Conservation (phyloP, 179 eudicot genomes). For the Vitellaria paradoxa region DNA sequence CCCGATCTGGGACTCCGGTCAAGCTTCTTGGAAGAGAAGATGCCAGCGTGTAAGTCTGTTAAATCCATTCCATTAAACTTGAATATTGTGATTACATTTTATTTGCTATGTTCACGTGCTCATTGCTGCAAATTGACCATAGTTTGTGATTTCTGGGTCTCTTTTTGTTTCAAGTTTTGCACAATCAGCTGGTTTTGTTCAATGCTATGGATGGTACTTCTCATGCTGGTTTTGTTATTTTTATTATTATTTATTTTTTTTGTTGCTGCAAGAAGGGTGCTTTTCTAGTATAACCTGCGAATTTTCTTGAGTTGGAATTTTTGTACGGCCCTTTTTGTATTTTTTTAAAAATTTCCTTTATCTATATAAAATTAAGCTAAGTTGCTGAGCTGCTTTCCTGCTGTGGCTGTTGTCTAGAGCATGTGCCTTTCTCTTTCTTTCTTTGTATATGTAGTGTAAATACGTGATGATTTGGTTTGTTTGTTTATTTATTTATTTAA, state of each 20-base stretch:
- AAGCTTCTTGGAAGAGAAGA: slow-evolving; percentile 97
- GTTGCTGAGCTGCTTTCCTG: not conserved
- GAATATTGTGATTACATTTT: not conserved
- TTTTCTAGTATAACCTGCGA: not conserved
- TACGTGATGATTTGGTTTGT: too few relatives aligned
- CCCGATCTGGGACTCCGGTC: slow-evolving; percentile 96
- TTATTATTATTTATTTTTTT: not conserved
- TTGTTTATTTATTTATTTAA: too few relatives aligned
- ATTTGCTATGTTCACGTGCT: not conserved
- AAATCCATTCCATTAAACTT: not conserved
- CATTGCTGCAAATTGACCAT: not conserved
- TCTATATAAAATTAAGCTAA: not conserved
- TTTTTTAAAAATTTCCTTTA: not conserved
- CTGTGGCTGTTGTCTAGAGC: not conserved
- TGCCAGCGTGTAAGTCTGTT: slow-evolving; percentile 80
- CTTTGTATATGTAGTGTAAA: not conserved
- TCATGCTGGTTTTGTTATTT: not conserved
- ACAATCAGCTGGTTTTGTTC: not conserved
- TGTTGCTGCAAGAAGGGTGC: not conserved
- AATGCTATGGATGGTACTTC: not conserved
- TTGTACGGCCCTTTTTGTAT: not conserved
- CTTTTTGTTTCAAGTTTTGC: not conserved
- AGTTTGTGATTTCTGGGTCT: not conserved
- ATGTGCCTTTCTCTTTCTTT: not conserved
- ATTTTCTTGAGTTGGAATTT: not conserved